Evolutionary conservation across 2,329 filamentous ascomycete species (phyloP), one percentile per base, ranked within the genome.

Genomic region (Neofusicoccum sp.): DNA sequence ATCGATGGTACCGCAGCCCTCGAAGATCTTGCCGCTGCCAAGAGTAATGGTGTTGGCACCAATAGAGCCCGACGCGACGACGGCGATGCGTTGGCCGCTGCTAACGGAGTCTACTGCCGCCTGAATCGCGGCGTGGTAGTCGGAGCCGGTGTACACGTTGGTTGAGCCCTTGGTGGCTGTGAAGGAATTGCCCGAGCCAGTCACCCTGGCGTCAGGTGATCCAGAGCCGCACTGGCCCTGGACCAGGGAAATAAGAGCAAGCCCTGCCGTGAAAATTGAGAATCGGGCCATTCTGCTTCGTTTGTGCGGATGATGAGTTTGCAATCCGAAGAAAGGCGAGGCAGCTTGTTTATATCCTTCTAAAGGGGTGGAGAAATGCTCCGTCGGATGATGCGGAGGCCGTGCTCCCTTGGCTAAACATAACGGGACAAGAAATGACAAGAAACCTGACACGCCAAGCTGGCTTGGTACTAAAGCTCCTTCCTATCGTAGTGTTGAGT

Each of bases 1-100:
- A 61, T 84, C 75, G 69, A 86, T 82, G 45, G 82, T 84, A 43
- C 83, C 82, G 67, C 83, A 85, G 33, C 81, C 83, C 64, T 86
- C 83, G 49, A 86, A 84, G 43, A 75, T 85, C 70, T 83, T 84
- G 60, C 82, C 82, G 66, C 78, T 80, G 34, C 67, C 65, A 63
- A 85, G 78, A 26, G 70, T 77, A 67, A 85, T 80, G 36, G 80
- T 84, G 65, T 67, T 77, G n/a, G 80, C 77, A 31, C 82, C 82
- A 57, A 85, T 83, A 44, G 80, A 82, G 3, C 83, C 83, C 0
- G 80, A 83, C 0, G 82, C 82, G 0, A 83, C 78, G 60, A 86
- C 79, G 1, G 80, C 71, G 0, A 85, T 77, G 9, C 82, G 80
- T 68, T 85, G 80, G 6, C 83, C 82, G 53, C 74, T 76, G 65